Base-by-base conservation (phyloP, 2,329 filamentous ascomycete genomes). In the Aspergillus brunneoviolaceus region DNA sequence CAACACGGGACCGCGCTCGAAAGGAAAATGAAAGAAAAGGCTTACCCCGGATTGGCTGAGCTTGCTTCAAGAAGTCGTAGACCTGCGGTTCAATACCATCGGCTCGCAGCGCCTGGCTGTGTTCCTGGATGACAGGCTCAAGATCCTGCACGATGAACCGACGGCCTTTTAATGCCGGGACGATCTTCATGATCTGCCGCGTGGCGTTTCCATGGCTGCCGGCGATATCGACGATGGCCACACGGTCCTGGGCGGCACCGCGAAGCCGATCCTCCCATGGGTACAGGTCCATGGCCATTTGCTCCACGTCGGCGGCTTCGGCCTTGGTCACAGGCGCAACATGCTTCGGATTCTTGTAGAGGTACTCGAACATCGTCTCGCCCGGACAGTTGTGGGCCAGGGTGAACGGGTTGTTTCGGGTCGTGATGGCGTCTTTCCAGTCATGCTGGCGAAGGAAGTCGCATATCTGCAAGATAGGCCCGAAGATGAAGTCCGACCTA, bases 111-210 rank as follows among this genome's bases (percentile, higher is more conserved):
- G 58, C 55, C 3, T 52, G 49, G 9, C 60, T 58, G 31, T 65
- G 58, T 35, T 63, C 59, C 19, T 61, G 49, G 14, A 63, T 59
- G 16, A 61, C 65, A n/a, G 31, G 51, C 4, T 60, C 57, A 14
- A 51, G 60, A 51, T 71, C 69, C 45, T 71, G 69, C 29, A 71
- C 52, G 33, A 71, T 63, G 27, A 69, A 63, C 6, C 60, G 55
- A 3, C 25, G 25, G 14, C 68, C 66, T 23, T 66, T 62, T 11
- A 66, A 51, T 1, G 19, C 16, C 2, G 63, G 63, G 9, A 56
- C 55, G n/a, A 23, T 47, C 35, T 61, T 25, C 48, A 53, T 64
- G 27, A 68, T 68, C 50, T 63, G 59, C 6, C 51, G 52, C 3
- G 62, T 45, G 16, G 59, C 60, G 29, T 69, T 61, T 21, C 67